Percentiles rank a stretch among this genome's conserved stretches.
phyloP scores from a whole-genome alignment of 176 grass and related monocot genomes.

The Rhipidocladum racemiflorum region DNA sequence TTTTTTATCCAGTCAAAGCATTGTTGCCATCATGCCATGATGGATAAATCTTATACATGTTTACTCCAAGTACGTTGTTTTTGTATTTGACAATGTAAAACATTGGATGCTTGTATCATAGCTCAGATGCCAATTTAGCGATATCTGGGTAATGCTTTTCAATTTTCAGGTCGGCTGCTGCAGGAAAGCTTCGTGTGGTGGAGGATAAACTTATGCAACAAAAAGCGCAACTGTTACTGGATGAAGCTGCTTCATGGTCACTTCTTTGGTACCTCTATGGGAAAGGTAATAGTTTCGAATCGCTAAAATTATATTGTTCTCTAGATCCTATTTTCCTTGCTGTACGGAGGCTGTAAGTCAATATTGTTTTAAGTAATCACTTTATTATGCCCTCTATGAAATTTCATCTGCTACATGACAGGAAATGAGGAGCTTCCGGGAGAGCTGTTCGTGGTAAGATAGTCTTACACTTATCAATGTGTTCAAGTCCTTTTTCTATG shows the following conservation, averaged over 20 bases:
- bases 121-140: background rate
- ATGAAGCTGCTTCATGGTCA: conserved; percentile 97
- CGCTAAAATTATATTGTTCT: background rate
- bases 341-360: conserved; percentile 9
- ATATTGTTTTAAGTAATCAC: conserved; percentile 9
- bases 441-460: conserved; percentile 67
- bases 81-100: conserved; percentile 4
- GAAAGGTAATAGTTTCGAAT: conserved; percentile 53
- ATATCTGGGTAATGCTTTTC: conserved; percentile 9
- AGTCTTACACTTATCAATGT: background rate
- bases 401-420: conserved; percentile 50
- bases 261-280: conserved; percentile 98
- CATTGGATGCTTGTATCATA: conserved; percentile 21
- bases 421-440: conserved; percentile 79
- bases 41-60: background rate
- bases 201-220: conserved; percentile 91
- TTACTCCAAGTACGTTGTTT: conserved; percentile 1
- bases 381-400: conserved; percentile 31
- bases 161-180: conserved; percentile 61
- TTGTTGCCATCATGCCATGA: background rate
- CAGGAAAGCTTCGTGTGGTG: conserved; percentile 58
- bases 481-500: background rate
- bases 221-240: conserved; percentile 78
- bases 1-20: background rate
- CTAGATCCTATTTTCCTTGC: background rate